Evolutionary conservation across 1,284 basidiomycete genomes (phyloP), one percentile per base, ranked within the genome.

Genomic region (Ceratobasidium papillatum): DNA sequence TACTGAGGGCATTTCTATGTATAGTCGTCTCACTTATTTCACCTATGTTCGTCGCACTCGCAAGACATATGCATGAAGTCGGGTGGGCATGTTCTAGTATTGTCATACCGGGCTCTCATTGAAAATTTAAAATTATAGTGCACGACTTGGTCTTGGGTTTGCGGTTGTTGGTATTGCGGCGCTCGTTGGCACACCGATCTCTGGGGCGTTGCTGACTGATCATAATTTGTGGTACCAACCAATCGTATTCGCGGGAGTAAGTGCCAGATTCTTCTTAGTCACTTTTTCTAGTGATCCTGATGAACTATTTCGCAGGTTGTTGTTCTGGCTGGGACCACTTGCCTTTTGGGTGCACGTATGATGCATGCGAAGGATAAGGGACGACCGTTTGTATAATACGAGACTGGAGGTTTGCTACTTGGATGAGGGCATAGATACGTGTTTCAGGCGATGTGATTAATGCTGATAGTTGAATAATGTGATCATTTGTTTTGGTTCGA

Each of bases 161-260:
- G 12, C 30, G 3, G n/a, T 75, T 14, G n/a, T 74, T 2, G 74
- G 74, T n/a, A n/a, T 61, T 27, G 51, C 64, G 14, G 52, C 64
- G 27, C 64, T 68, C 30, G 43, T 61, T 25, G 74, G 74, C 5
- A 75, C 52, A 2, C 74, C 74, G 5, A 74, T 74, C 45, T 41
- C 65, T 43, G 74, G 74, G 7, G 64, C 74, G 11, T 41, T 75
- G 25, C n/a, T 75, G 2, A 61, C 64, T 3, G 61, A 65, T 36
- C 27, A 75, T 9, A 51, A 68, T 27, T 25, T 49, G n/a, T 75
- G 74, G 74, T 75, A 61, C 38, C 58, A 49, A 36, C 64, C 74
- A 17, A 47, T 68, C 8, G 22, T 68, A 14, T 75, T 75, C 30
- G 47, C 59, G 19, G 65, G 64, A 1, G 74, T 75, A 58, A 69